Base-by-base conservation (phyloP, 208 protist species). In the Balamuthia mandrillaris region DNA sequence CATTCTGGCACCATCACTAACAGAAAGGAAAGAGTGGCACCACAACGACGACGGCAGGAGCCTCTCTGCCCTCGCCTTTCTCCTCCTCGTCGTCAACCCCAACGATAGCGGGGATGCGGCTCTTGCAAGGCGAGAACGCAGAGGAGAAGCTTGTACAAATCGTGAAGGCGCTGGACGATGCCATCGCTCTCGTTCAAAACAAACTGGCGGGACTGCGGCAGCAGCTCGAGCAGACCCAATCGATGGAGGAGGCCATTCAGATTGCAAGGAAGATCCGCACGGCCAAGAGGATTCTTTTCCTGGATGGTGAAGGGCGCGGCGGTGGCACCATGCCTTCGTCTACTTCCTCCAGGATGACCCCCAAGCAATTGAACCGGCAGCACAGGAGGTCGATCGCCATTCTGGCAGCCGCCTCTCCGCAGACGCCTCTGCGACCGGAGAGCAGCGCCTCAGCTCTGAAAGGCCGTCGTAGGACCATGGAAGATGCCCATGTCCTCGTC, bases 181-280 rank as follows among this genome's bases (percentile, higher is more conserved):
- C 63, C 35, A 72, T 72, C 29, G 37, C 63, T 33, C 6, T 72
- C 24, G 63, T 45, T 6, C 63, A 72, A 72, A 72, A 39, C 63
- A 72, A 72, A 39, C 63, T 72, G 29, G 10, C 47, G 5, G 63
- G 37, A 9, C 4, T 72, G 63, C 63, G 47, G 9, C 41, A 72
- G 63, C 63, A 72, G 21, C 37, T 72, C 12, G 63, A 72, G 21
- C 24, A 21, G 37, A 72, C 63, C 12, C 37, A 72, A 5, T 72
- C 63, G 35, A 72, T 72, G 63, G 63, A 72, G 21, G 63, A 72
- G 37, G 63, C 63, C 63, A 72, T 72, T 24, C 63, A 72, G 27
- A 72, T 72, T 18, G 63, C 63, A 16, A 72, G 47, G 37, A 72
- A 72, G 63, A 72, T 72, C 5, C 63, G 63, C 63, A 72, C 63